phyloP scores from a whole-genome alignment of 129 eudicot genomes.

The Pseudognaphalium luteoalbum region DNA sequence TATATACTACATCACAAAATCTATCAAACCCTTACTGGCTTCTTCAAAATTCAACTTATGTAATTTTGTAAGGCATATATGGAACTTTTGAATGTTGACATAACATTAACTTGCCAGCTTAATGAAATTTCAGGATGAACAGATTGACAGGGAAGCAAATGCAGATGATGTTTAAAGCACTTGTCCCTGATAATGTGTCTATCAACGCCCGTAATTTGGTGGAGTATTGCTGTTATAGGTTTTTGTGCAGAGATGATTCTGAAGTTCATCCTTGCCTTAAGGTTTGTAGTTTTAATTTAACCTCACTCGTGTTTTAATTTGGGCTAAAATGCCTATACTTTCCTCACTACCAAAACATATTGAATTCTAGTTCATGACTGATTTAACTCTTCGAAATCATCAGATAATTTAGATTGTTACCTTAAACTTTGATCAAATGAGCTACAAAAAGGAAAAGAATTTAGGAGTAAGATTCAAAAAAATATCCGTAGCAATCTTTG shows the following conservation, averaged over 20 bases:
- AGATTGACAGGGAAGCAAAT: slow-evolving; percentile 71
- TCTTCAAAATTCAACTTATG: neutral
- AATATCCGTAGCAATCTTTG: neutral
- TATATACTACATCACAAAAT: neutral
- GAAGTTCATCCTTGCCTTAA: slow-evolving; percentile 69
- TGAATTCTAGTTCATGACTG: neutral
- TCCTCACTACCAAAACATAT: neutral
- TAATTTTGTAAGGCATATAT: neutral
- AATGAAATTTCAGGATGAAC: slow-evolving; percentile 66
- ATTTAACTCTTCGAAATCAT: neutral
- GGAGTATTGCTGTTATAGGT: slow-evolving; percentile 80
- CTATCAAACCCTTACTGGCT: neutral
- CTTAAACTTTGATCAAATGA: neutral
- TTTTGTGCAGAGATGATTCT: slow-evolving; percentile 66
- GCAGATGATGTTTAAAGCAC: slow-evolving; percentile 70
- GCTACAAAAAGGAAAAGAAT: neutral
- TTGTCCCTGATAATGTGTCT: slow-evolving; percentile 51
- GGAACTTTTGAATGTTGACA: neutral
- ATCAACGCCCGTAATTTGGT: slow-evolving; percentile 66
- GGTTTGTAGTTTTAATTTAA: slow-evolving; percentile 32
- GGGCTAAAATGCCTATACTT: neutral
- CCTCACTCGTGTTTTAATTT: neutral
- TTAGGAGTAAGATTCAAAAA: neutral
- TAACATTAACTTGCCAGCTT: neutral
- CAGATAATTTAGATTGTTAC: neutral